Base-by-base conservation (phyloP, 148 eudicot genomes). In the Spergularia marina region DNA sequence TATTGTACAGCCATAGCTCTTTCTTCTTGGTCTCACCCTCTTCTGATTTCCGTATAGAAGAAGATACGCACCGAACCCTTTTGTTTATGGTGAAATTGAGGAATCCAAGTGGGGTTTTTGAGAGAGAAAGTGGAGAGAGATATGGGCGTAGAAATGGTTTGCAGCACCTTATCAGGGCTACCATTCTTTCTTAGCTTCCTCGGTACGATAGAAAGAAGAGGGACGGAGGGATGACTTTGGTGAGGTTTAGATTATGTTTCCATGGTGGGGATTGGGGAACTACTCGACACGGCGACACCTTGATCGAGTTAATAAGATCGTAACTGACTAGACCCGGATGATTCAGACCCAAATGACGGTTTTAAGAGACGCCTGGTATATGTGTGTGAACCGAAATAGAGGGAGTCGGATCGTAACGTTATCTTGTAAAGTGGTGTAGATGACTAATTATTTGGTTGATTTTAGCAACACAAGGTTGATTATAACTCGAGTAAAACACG, bases 1-100 rank as follows among this genome's bases (percentile, higher is more conserved):
- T 91, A 72, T 91, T 91, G 75, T 87, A 86, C 74, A 94, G 41
- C 92, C 93, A 88, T 17, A 89, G 73, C 39, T 83, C 84, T 30
- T 30, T 30, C 76, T 49, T 75, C 68, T 75, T 75, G 17, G 17
- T 70, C 44, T 15, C 79, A 25, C 74, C 82, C 54, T 61, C 65
- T 8, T 40, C 17, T 40, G 51, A 16, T 41, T 39, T 65, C 41
- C 16, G 47, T 2, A n/a, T 68, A 59, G 58, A 23, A 12, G 66
- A 63, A 40, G 23, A 17, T 8, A 65, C 40, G 36, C 12, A 56
- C 23, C 72, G 72, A 44, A 56, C 16, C 41, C 72, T 47, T 66
- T 75, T 75, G 25, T 56, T 56, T 16, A 13, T 25, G 21, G 55
- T 23, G 65, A 7, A 40, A 23, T 66, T 66, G 10, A 68, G 8